Conservation (phyloP, 345 rosid species). For the Abelmoschus esculentus region DNA sequence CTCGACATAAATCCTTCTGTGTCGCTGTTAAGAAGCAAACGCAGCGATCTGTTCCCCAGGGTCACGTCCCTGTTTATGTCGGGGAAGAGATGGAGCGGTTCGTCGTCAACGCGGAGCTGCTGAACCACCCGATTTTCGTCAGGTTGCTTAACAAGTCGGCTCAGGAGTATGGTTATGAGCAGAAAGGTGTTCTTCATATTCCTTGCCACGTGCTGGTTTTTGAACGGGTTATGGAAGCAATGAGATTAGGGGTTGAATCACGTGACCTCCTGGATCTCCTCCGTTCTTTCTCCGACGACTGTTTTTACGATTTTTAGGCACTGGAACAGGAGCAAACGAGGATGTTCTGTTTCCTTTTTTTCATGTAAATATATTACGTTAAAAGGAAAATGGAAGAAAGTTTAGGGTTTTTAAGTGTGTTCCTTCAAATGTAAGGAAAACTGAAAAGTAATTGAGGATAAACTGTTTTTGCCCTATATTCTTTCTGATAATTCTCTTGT, state of each 20-base stretch:
- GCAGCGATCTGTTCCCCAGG: background rate
- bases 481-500: too few relatives aligned
- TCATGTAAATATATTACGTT: background rate
- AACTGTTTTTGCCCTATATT: too few relatives aligned
- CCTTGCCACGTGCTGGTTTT: background rate
- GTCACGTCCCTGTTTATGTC: background rate
- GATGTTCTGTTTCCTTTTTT: background rate
- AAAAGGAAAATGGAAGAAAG: background rate
- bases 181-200: background rate
- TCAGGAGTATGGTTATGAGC: too few relatives aligned
- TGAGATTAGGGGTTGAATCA: background rate
- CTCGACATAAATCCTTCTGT: background rate
- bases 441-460: too few relatives aligned
- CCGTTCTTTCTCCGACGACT: background rate
- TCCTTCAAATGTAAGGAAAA: too few relatives aligned
- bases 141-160: slow-evolving; percentile 14
- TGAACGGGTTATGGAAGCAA: background rate
- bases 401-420: background rate
- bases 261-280: background rate
- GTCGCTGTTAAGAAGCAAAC: background rate
- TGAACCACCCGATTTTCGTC: slow-evolving; percentile 62
- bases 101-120: background rate
- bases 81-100: background rate
- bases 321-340: background rate
- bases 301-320: background rate